Conservation (phyloP, 1,284 basidiomycete species). For the Fomitopsis pinicola region DNA sequence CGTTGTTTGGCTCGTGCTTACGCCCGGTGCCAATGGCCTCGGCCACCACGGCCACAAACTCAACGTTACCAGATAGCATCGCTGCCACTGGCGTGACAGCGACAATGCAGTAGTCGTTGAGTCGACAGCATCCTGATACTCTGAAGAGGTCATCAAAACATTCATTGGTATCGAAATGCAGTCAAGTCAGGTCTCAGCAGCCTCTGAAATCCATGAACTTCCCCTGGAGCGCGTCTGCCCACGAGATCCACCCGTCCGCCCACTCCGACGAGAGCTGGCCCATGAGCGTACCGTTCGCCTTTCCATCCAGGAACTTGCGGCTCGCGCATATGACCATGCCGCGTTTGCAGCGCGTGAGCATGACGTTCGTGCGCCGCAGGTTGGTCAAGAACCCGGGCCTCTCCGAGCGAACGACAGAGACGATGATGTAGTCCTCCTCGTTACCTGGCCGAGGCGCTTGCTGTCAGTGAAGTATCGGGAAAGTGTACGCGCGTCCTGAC, state of each 20-base stretch:
- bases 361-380: slow-evolving; percentile 59
- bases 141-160: too few relatives aligned
- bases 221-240: not conserved
- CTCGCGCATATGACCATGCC: slow-evolving; percentile 22
- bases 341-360: slow-evolving; percentile 32
- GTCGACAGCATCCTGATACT: too few relatives aligned
- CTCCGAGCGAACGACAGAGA: slow-evolving; percentile 58
- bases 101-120: too few relatives aligned
- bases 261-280: slow-evolving; percentile 14
- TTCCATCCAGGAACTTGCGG: slow-evolving; percentile 15
- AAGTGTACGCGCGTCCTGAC: slow-evolving; percentile 21
- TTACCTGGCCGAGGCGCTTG: slow-evolving; percentile 19
- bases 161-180: too few relatives aligned
- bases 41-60: too few relatives aligned
- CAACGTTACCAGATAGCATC: too few relatives aligned
- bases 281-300: slow-evolving; percentile 11
- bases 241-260: slow-evolving; percentile 6
- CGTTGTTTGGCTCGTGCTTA: too few relatives aligned
- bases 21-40: too few relatives aligned
- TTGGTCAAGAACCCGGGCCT: slow-evolving; percentile 55
- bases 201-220: not conserved
- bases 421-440: slow-evolving; percentile 47
- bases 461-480: not conserved
- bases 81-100: too few relatives aligned
- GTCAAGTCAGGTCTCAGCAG: too few relatives aligned